A percentile compares a stretch with the other conserved stretches of the same genome.
These are phyloP conservation scores for Nepenthes alata DNA, from an alignment of 179 eudicot genomes.

Conservation along the genomic window DNA sequence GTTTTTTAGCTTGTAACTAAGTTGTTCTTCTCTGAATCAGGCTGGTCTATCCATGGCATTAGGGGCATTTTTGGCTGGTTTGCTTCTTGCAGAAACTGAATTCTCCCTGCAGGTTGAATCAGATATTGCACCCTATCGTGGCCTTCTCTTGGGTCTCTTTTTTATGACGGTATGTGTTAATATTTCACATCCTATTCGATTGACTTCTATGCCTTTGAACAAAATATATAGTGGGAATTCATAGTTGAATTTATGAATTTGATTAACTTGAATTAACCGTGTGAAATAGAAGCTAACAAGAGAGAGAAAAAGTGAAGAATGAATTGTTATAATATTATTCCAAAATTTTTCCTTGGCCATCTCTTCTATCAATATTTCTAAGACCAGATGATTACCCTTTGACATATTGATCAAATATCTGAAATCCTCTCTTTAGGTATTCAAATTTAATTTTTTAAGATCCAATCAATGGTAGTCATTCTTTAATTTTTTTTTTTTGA, in stretches of 20 bases:
- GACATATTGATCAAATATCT: not conserved
- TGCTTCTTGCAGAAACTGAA: slow-evolving; percentile 98
- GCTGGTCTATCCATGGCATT: slow-evolving; percentile 99
- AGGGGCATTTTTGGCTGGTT: slow-evolving; percentile 99
- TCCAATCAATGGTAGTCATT: not conserved
- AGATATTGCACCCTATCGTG: slow-evolving; percentile 99
- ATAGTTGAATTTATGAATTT: too few relatives aligned
- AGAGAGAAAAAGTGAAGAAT: not conserved
- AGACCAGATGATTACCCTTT: not conserved
- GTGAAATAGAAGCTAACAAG: not conserved
- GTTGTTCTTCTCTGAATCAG: slow-evolving; percentile 26
- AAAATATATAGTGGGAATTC: too few relatives aligned
- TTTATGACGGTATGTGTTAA: slow-evolving; percentile 75
- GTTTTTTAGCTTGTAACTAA: not conserved
- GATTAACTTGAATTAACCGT: not conserved
- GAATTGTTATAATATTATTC: not conserved
- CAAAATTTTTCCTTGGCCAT: not conserved
- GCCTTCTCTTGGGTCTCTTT: slow-evolving; percentile 94
- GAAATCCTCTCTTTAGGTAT: not conserved
- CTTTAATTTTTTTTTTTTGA: too few relatives aligned
- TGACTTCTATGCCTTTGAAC: not conserved
- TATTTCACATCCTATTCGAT: not conserved
- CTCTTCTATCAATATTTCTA: not conserved
- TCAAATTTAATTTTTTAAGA: not conserved
- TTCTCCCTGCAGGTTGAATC: slow-evolving; percentile 96